Percentiles rank a stretch among this genome's conserved stretches.
Evolutionary conservation across 2,329 filamentous ascomycete genomes (phyloP).

Genomic region (Cercospora berteroae): DNA sequence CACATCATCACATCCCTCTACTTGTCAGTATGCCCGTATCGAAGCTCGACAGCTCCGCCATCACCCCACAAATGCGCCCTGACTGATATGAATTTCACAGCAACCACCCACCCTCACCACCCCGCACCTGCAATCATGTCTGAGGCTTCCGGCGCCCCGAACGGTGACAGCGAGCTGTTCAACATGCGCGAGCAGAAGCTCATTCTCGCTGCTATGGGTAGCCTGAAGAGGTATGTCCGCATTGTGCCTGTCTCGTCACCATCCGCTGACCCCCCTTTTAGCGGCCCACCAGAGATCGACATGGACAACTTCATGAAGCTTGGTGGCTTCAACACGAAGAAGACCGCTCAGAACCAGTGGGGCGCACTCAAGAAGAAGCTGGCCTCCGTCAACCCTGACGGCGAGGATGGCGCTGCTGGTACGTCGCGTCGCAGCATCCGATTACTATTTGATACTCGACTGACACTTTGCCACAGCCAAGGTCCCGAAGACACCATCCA

Average conservation of each 20-base stretch:
- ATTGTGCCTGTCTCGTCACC: neutral
- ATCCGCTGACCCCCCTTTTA: neutral
- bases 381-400: conserved; percentile 15
- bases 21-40: neutral
- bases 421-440: conserved; percentile 1
- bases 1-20: neutral
- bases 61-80: neutral
- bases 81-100: neutral
- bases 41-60: neutral
- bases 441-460: neutral
- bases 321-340: conserved; percentile 35
- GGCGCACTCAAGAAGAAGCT: conserved; percentile 39
- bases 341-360: conserved; percentile 38
- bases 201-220: conserved; percentile 33
- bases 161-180: conserved; percentile 22
- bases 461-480: conserved; percentile 8
- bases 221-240: conserved; percentile 31
- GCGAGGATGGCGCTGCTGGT: conserved; percentile 19
- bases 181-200: conserved; percentile 34
- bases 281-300: conserved; percentile 37
- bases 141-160: conserved; percentile 8
- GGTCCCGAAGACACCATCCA: conserved; percentile 18
- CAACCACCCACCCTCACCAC: neutral
- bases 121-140: conserved; percentile 16
- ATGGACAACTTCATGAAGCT: conserved; percentile 31